phyloP scores from a whole-genome alignment of 116 monocot genomes.

The Cymodocea nodosa region DNA sequence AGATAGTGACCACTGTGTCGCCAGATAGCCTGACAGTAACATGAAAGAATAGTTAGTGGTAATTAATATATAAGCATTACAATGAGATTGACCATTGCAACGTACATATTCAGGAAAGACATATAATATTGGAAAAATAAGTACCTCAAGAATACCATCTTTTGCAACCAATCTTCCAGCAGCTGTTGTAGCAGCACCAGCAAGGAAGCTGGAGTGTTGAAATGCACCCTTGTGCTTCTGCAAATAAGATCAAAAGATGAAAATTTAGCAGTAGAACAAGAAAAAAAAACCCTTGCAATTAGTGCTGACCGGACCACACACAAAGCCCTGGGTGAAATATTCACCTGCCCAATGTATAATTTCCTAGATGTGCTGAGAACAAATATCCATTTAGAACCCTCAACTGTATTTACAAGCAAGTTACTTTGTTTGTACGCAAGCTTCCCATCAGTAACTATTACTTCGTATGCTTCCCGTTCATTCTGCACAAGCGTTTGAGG shows the following conservation, averaged over 20 bases:
- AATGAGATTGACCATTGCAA: background rate
- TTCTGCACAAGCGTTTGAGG: slow-evolving; percentile 29
- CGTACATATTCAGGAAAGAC: background rate
- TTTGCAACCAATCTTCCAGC: slow-evolving; percentile 46
- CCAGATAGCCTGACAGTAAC: slow-evolving; percentile 64
- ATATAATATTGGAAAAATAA: background rate
- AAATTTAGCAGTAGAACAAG: too few species aligned
- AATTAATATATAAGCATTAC: background rate
- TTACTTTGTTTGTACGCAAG: slow-evolving; percentile 47
- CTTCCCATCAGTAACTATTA: slow-evolving; percentile 39
- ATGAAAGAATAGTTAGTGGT: background rate
- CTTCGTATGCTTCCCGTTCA: slow-evolving; percentile 67
- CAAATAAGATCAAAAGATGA: slow-evolving; percentile 1
- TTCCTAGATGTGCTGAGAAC: slow-evolving; percentile 62
- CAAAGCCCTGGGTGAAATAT: background rate
- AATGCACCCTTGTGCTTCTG: slow-evolving; percentile 85
- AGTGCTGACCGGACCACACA: background rate
- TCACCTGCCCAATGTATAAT: slow-evolving; percentile 61
- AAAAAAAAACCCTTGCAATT: too few species aligned
- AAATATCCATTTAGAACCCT: slow-evolving; percentile 73
- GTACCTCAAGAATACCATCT: slow-evolving; percentile 43
- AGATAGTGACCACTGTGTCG: slow-evolving; percentile 98
- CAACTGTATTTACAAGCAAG: slow-evolving; percentile 30
- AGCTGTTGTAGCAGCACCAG: slow-evolving; percentile 57
- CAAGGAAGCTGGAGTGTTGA: slow-evolving; percentile 29